Evolutionary conservation across 2,329 filamentous ascomycete species (phyloP), one percentile per base, ranked within the genome.

Genomic region (Hymenoscyphus fructigenus): DNA sequence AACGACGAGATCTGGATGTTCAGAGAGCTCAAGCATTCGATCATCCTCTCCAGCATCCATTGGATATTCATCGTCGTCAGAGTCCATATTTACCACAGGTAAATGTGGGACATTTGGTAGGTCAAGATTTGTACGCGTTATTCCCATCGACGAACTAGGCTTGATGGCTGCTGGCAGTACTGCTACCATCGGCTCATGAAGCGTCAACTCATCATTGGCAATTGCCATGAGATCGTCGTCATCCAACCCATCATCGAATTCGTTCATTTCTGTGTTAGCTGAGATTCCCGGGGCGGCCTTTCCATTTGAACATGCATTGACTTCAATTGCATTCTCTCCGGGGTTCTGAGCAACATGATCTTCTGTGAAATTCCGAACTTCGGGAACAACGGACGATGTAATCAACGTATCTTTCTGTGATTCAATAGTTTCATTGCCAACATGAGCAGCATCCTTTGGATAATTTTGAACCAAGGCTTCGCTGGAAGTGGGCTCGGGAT

Each of bases 211-310:
- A 50, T 69, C 62, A 15, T 68, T 57, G 7, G 63, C 28, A 32
- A 72, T 57, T 20, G 56, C 64, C 60, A 73, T 64, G 29, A 74
- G 34, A 65, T 75, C 72, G 26, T 63, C 59, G 57, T 74, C 73
- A 60, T 70, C 60, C 23, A 74, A 56, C 4, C 66, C 73, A 55
- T 72, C 68, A 50, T 68, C 66, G 58, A 73, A 73, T 5, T 73
- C 67, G 34, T 71, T 62, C n/a, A 66, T 1, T 1, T 70, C 59
- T 23, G 17, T 56, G 44, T 62, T 32, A 12, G 17, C 20, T 14
- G 29, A 14, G 34, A 38, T 3, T 17, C 26, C 5, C 20, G 44
- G 20, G 20, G 12, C 26, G 15, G 59, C 23, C 10, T 47, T n/a
- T 32, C 12, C 15, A 15, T 34, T 12, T 32, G 15, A 14, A 50